phyloP scores from a whole-genome alignment of 2,329 filamentous ascomycete species.

The Didymellaceae sp. region DNA sequence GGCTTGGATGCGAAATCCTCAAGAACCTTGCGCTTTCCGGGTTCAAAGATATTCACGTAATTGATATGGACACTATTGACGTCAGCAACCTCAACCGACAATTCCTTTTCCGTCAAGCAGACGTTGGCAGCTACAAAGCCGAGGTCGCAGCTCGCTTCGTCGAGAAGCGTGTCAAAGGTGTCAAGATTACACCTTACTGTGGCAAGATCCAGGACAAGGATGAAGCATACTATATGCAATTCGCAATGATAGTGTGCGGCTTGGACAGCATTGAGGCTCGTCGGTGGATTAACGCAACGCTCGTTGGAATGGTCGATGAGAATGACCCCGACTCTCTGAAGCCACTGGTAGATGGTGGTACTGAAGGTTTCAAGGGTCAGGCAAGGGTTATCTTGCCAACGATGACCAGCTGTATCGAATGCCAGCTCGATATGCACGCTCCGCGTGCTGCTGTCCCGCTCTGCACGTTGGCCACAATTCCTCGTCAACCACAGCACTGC shows the following conservation, averaged over 20 bases:
- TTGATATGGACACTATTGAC: slow-evolving; percentile 99
- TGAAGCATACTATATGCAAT: slow-evolving; percentile 95
- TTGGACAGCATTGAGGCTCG: slow-evolving; percentile 96
- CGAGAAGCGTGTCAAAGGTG: slow-evolving; percentile 84
- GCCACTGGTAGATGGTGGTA: slow-evolving; percentile 94
- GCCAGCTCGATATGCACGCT: slow-evolving; percentile 97
- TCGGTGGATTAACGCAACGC: slow-evolving; percentile 96
- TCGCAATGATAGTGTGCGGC: slow-evolving; percentile 91
- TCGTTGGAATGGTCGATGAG: slow-evolving; percentile 87
- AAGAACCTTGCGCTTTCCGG: slow-evolving; percentile 95
- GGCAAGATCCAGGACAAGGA: slow-evolving; percentile 97
- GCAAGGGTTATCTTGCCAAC: slow-evolving; percentile 90
- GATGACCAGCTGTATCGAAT: slow-evolving; percentile 95
- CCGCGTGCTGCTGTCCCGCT: slow-evolving; percentile 96
- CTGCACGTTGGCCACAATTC: slow-evolving; percentile 95
- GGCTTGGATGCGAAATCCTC: slow-evolving; percentile 92
- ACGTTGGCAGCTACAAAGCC: slow-evolving; percentile 93
- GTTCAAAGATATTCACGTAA: slow-evolving; percentile 97
- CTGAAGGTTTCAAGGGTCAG: slow-evolving; percentile 98
- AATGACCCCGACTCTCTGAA: slow-evolving; percentile 86
- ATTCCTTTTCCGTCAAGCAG: slow-evolving; percentile 89
- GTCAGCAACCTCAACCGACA: slow-evolving; percentile 98
- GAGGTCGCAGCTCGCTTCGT: slow-evolving; percentile 92
- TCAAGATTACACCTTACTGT: slow-evolving; percentile 92
- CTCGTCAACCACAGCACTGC: slow-evolving; percentile 95